Base-by-base conservation (phyloP, 352 stramenopile species). In the Globisporangium sylvaticum region DNA sequence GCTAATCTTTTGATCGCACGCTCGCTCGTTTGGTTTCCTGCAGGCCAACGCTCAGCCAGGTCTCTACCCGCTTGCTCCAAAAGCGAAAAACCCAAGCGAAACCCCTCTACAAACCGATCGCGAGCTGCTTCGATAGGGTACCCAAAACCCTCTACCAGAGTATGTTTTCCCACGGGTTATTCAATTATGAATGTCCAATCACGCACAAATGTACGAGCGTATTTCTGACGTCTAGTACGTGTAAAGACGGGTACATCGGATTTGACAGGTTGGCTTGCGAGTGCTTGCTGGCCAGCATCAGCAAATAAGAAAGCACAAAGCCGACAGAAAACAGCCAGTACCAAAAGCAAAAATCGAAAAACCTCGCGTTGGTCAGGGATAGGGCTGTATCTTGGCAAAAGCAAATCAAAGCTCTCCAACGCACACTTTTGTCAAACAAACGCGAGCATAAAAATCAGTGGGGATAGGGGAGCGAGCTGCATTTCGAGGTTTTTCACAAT, bases 401-500 rank as follows among this genome's bases (percentile, higher is more conserved):
- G 37, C 72, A 65, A 81, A 81, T 77, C 65, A 72, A n/a, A 31
- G 62, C 42, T 46, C 69, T 77, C 74, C 69, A 79, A 12, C 66
- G 46, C 69, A 74, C 9, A 50, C 6, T 2, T 27, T 25, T 55
- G 58, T 42, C 34, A 64, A 63, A 54, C 58, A 29, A 55, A 54
- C 32, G 31, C 31, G n/a, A 9, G 14, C 25, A 29, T 55, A 54
- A 54, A n/a, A n/a, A 29, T 56, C 24, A 56, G 55, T 24, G 55
- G 8, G 54, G 29, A 6, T 61, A 61, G 55, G 55, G 55, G 31
- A 48, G 20, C n/a, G 22, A 31, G 44, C 7, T 18, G 22, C 32
- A 52, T 37, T 10, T 2, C 22, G 34, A 62, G 54, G 54, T 50
- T 50, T 62, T 62, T 62, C 37, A 27, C 4, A 1, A 20, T 18